Conservation (phyloP, 2,329 filamentous ascomycete genomes). For the Paracamarosporium sp. region DNA sequence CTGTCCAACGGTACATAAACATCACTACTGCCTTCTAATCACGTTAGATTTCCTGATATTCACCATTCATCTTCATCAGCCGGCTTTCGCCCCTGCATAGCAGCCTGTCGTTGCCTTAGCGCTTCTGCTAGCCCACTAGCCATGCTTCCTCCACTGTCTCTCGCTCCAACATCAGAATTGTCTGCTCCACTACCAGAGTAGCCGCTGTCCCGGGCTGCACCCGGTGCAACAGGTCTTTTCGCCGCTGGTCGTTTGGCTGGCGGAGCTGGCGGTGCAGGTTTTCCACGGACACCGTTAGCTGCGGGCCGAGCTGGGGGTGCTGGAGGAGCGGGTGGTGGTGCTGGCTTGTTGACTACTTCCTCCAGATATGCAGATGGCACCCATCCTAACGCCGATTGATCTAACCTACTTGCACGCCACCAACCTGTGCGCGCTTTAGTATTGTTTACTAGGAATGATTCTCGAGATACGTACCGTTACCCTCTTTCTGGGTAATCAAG, state of each 20-base stretch:
- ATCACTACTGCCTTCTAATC: neutral
- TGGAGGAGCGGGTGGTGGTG: slow-evolving; percentile 62
- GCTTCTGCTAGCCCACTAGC: slow-evolving; percentile 60
- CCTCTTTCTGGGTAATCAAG: slow-evolving; percentile 91
- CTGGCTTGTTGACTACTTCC: slow-evolving; percentile 68
- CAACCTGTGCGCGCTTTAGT: slow-evolving; percentile 68
- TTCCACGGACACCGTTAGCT: slow-evolving; percentile 64
- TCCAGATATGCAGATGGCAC: slow-evolving; percentile 93
- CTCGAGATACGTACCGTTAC: slow-evolving; percentile 73
- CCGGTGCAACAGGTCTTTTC: slow-evolving; percentile 73
- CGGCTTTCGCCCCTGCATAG: slow-evolving; percentile 52
- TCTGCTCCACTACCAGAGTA: slow-evolving; percentile 52
- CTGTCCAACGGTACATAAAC: neutral
- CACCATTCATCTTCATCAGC: slow-evolving; percentile 50
- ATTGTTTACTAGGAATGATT: neutral
- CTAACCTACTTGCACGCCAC: slow-evolving; percentile 86
- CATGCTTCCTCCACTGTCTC: slow-evolving; percentile 51
- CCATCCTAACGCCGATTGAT: slow-evolving; percentile 82
- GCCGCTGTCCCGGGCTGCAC: slow-evolving; percentile 71
- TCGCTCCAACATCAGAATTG: slow-evolving; percentile 45
- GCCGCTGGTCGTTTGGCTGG: slow-evolving; percentile 79
- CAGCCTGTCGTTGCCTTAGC: slow-evolving; percentile 56
- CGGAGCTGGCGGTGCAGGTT: slow-evolving; percentile 76
- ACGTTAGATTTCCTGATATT: no score
- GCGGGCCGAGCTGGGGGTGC: slow-evolving; percentile 61